Evolutionary conservation across 805 yeast species (phyloP).

Genomic region (Hanseniaspora valbyensis): DNA sequence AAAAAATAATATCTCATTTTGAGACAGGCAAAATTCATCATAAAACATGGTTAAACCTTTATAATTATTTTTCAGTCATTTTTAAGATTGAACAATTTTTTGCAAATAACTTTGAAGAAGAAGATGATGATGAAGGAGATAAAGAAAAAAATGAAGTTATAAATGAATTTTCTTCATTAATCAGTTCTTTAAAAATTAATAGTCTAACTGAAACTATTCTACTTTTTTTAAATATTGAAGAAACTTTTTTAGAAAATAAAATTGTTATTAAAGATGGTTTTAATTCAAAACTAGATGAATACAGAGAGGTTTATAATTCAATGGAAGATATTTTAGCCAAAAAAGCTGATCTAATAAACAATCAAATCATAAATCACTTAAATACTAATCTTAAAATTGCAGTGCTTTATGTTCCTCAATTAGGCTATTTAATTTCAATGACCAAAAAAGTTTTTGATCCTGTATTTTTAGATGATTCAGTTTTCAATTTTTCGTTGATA

Average conservation of each 20-base stretch:
- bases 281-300: no score
- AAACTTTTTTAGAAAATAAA: no score
- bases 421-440: slow-evolving; percentile 34
- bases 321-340: slow-evolving; percentile 29
- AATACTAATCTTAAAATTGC: slow-evolving; percentile 23
- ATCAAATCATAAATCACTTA: slow-evolving; percentile 8
- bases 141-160: no score
- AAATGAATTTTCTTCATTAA: no score
- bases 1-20: slow-evolving; percentile 20
- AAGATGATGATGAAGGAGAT: not conserved
- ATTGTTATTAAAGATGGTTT: no score
- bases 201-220: no score
- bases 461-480: slow-evolving; percentile 1
- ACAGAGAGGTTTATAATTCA: no score
- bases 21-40: slow-evolving; percentile 24
- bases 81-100: slow-evolving; percentile 16
- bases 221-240: no score
- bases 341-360: slow-evolving; percentile 19
- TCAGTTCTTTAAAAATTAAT: no score
- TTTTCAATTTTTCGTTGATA: slow-evolving; percentile 24
- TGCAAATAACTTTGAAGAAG: slow-evolving; percentile 16
- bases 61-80: slow-evolving; percentile 21
- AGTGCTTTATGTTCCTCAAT: slow-evolving; percentile 36
- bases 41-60: slow-evolving; percentile 27
- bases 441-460: slow-evolving; percentile 16